These are phyloP conservation scores for Dichotomocladium elegans DNA, from an alignment of 371 early-diverging fungal species.

Conservation along the genomic window DNA sequence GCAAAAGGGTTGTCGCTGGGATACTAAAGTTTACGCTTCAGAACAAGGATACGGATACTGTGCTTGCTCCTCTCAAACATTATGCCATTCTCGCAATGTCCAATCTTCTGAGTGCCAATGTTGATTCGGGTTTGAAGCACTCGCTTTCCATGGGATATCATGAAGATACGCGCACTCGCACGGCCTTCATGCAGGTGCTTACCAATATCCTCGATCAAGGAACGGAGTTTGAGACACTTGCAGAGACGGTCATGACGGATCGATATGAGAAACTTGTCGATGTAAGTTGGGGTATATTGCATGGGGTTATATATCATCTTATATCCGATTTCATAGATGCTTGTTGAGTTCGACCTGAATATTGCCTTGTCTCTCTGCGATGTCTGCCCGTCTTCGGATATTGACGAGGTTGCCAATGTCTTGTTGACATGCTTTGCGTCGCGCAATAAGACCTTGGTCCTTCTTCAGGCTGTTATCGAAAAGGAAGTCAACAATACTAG, in stretches of 20 bases:
- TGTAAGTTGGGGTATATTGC: constrained; percentile 21
- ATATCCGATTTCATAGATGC: constrained; percentile 23
- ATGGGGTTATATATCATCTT: no score
- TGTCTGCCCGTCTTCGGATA: constrained; percentile 75
- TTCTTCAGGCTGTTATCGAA: constrained; percentile 75
- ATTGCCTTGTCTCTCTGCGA: constrained; percentile 78
- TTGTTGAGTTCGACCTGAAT: constrained; percentile 62
- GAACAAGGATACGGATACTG: constrained; percentile 56
- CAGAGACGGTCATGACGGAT: constrained; percentile 65
- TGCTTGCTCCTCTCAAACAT: constrained; percentile 68
- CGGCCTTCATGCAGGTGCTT: constrained; percentile 88
- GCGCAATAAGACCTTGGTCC: constrained; percentile 54
- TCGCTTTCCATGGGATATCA: constrained; percentile 90
- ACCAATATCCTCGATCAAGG: constrained; percentile 86
- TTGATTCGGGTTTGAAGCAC: constrained; percentile 84
- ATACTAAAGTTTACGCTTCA: no score
- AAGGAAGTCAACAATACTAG: constrained; percentile 73
- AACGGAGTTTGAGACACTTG: constrained; percentile 78
- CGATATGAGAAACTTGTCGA: constrained; percentile 74
- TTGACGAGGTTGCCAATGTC: constrained; percentile 71
- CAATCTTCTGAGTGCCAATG: constrained; percentile 87
- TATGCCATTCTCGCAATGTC: constrained; percentile 83
- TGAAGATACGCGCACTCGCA: constrained; percentile 80
- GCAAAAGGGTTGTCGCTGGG: not conserved
- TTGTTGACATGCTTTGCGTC: constrained; percentile 77